These are phyloP conservation scores for Lepidium sativum DNA, from an alignment of 345 rosid species.

Conservation along the genomic window DNA sequence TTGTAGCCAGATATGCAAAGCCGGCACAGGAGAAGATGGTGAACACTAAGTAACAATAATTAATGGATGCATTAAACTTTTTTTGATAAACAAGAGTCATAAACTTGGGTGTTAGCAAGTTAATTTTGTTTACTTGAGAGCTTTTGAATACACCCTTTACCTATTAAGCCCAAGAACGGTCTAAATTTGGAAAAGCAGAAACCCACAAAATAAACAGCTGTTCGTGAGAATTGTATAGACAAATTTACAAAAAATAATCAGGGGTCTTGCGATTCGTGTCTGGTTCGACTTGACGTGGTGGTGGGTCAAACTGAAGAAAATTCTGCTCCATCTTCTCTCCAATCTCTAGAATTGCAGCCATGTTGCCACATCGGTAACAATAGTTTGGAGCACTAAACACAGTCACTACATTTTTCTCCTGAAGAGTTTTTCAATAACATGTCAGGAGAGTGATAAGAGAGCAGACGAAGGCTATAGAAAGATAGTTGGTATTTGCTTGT, in stretches of 20 bases:
- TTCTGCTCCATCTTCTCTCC: slow-evolving; percentile 94
- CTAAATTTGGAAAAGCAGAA: no score
- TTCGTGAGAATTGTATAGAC: not conserved
- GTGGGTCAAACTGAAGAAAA: slow-evolving; percentile 86
- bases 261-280: slow-evolving; percentile 94
- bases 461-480: not conserved
- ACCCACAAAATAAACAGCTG: not conserved
- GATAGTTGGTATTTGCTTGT: not conserved
- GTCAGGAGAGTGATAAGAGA: not conserved
- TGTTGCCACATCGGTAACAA: slow-evolving; percentile 67
- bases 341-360: slow-evolving; percentile 93
- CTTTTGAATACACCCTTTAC: no score
- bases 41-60: no score
- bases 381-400: slow-evolving; percentile 7
- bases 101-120: no score
- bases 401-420: slow-evolving; percentile 82
- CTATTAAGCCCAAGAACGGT: no score
- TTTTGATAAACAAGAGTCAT: no score
- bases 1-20: no score
- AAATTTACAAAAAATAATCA: slow-evolving; percentile 53
- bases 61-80: no score
- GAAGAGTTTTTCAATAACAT: not conserved
- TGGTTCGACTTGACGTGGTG: slow-evolving; percentile 85
- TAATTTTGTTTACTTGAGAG: no score
- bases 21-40: no score